Base-by-base conservation (phyloP, 164 flowering plant species). In the Stephania japonica region DNA sequence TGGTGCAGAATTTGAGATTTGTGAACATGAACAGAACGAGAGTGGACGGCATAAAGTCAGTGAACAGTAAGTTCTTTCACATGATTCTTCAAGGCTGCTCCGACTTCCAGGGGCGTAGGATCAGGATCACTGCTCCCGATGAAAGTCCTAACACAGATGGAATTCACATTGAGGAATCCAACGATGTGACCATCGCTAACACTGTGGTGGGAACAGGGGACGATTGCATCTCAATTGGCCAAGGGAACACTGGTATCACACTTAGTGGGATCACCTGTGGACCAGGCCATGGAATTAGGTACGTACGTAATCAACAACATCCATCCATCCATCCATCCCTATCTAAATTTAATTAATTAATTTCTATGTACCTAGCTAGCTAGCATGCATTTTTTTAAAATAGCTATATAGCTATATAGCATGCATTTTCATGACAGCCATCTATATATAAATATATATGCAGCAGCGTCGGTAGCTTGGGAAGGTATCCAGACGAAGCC, bases 271-370 rank as follows among this genome's bases (percentile, higher is more conserved):
- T 87, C 75, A 79, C 70, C 38, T 90, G 92, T 76, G 96, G 96
- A 18, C 92, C 92, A 1, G 96, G 91, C 21, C 93, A 90, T 71
- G 96, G 96, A 13, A 87, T 89, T 80, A 87, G 91, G 91, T 87
- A 70, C 10, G 14, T 25, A 44, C 14, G 50, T 44, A 44, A 44
- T 44, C 7, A 44, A 44, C 14, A 8, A 8, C 10, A 44, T 8
- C 14, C 1, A 13, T 44, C 14, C 6, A 9, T 44, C 50, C 3
- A 44, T 44, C 50, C 5, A 8, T 8, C 50, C 6, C 2, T 44
- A 4, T 8, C 50, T 44, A 8, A 9, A 44, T 44, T 44, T 6
- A 44, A 44, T 44, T 44, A 44, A 44, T 44, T 44, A 9, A 44
- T 13, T 44, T 8, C 50, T 44, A 44, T 8, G 10, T 44, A 44